Evolutionary conservation across 2,329 filamentous ascomycete genomes (phyloP).

Genomic region (Aspergillus sclerotialis): DNA sequence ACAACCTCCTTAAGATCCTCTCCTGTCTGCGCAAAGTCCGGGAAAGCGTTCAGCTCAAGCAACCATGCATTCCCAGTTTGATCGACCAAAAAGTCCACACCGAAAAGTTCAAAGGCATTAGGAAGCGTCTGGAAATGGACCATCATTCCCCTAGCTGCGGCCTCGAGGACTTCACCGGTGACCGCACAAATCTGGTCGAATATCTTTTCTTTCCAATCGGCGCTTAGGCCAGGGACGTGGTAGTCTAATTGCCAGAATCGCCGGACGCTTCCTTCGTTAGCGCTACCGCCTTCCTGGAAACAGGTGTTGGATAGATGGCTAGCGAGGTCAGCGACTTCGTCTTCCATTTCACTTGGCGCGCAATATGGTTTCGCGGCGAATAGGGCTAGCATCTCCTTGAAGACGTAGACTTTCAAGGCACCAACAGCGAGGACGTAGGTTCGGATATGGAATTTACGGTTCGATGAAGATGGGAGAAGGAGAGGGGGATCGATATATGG

Average conservation of each 20-base stretch:
- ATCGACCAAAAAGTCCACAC: conserved; percentile 83
- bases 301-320: conserved; percentile 93
- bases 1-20: conserved; percentile 59
- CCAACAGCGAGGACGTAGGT: conserved; percentile 82
- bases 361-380: conserved; percentile 73
- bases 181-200: conserved; percentile 67
- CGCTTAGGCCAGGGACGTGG: conserved; percentile 21
- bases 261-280: conserved; percentile 59
- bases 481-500: conserved; percentile 89
- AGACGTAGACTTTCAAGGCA: conserved; percentile 74
- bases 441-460: conserved; percentile 88
- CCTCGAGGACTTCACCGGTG: conserved; percentile 76
- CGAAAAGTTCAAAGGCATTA: conserved; percentile 88
- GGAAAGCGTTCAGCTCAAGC: conserved; percentile 91
- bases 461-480: conserved; percentile 55
- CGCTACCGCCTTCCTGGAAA: conserved; percentile 58
- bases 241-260: conserved; percentile 65
- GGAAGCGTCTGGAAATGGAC: conserved; percentile 86
- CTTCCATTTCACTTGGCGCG: conserved; percentile 47
- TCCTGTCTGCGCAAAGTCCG: conserved; percentile 91
- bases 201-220: conserved; percentile 51
- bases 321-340: conserved; percentile 51
- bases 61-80: conserved; percentile 59
- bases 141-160: conserved; percentile 73
- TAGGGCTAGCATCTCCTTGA: conserved; percentile 83